Evolutionary conservation across 768 basidiomycete species (phyloP).

Genomic region (Lactifluus piperatus): DNA sequence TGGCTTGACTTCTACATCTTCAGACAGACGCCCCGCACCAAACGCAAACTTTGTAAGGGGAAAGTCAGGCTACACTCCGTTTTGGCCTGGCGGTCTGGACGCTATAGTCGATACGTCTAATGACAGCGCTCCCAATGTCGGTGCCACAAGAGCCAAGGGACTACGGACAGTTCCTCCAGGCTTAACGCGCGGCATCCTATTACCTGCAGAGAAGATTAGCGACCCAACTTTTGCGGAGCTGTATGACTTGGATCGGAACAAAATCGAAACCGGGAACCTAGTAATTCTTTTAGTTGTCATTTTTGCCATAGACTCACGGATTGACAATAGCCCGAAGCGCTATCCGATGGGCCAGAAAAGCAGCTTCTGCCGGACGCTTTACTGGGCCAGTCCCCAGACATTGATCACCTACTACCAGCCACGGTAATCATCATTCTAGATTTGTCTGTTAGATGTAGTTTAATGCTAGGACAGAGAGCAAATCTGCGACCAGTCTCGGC

Average conservation of each 20-base stretch:
- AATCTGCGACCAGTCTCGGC: slow-evolving; percentile 48
- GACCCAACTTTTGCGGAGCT: slow-evolving; percentile 35
- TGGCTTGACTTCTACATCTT: slow-evolving; percentile 76
- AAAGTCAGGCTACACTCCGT: slow-evolving; percentile 88
- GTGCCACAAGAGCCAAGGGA: slow-evolving; percentile 33
- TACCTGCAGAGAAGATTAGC: slow-evolving; percentile 49
- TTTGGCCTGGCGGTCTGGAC: slow-evolving; percentile 89
- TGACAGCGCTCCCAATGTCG: slow-evolving; percentile 19
- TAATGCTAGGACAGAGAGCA: slow-evolving; percentile 35
- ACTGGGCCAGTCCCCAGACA: slow-evolving; percentile 32
- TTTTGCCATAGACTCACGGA: neutral
- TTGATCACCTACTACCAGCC: slow-evolving; percentile 65
- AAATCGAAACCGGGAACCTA: neutral
- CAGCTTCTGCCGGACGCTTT: slow-evolving; percentile 20
- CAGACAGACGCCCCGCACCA: slow-evolving; percentile 77
- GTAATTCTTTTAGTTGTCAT: neutral
- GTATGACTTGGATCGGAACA: slow-evolving; percentile 16
- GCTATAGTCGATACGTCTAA: slow-evolving; percentile 32
- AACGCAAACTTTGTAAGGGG: slow-evolving; percentile 82
- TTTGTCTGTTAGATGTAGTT: slow-evolving; percentile 1
- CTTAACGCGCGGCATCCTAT: slow-evolving; percentile 66
- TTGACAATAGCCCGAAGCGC: neutral
- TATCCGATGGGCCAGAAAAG: slow-evolving; percentile 9
- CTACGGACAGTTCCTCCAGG: slow-evolving; percentile 76
- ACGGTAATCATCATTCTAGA: slow-evolving; percentile 21